Evolutionary conservation across 306 rosid species (phyloP), one percentile per base, ranked within the genome.

Genomic region (Cucurbita moschata): DNA sequence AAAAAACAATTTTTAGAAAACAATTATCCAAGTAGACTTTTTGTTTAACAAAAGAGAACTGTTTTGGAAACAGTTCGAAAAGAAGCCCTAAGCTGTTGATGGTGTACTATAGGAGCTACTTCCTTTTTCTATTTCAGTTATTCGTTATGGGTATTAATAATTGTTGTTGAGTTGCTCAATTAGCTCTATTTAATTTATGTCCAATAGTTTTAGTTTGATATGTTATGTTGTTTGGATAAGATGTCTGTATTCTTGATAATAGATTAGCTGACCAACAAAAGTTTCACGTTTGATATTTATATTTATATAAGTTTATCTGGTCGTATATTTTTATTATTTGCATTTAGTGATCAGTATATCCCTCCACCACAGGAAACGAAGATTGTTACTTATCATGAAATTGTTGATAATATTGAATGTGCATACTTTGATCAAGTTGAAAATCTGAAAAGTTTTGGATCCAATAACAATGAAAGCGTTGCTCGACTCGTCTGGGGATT

Each of bases 401-500:
- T 81, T 1, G 89, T 91, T 60, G 97, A 89, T 40, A 82, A 87
- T 76, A 39, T 85, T 59, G 68, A 81, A 71, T 94, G 99, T 85
- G 83, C 96, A 13, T 94, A 51, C 88, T 94, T 86, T 72, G 99
- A 90, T 82, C 84, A 83, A 87, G 88, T 94, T 75, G 95, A 89
- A 63, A 75, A 71, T 47, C 92, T 94, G 19, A 26, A 57, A 71
- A 79, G 79, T 78, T 94, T 86, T 79, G 97, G 97, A 73, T 79
- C 51, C 18, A 77, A 35, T 13, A 94, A 94, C 86, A 90, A 71
- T 79, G 96, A 94, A 81, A 81, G 86, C 1, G 81, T 94, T 83
- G 86, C 89, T 79, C 92, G 83, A 67, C 96, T 94, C 50, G 97
- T 94, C 78, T 88, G 97, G 97, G 96, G 84, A 7, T 94, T 94